These are phyloP conservation scores for Exophiala aquamarina DNA, from an alignment of 2,329 filamentous ascomycete genomes.

Conservation along the genomic window DNA sequence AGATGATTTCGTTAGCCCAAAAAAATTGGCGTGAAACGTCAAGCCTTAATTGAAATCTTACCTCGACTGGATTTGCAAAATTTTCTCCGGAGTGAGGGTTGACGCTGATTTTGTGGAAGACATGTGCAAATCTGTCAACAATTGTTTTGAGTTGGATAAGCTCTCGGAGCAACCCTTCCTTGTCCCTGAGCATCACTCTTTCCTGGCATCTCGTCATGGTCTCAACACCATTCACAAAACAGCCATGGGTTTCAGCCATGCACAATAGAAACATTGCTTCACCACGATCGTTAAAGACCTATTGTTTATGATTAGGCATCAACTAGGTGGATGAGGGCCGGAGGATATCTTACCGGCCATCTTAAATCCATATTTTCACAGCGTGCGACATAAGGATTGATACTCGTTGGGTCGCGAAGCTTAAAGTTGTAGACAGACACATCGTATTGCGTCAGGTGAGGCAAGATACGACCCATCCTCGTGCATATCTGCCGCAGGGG, in stretches of 20 bases:
- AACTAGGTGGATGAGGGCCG: neutral
- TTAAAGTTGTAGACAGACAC: conserved; percentile 21
- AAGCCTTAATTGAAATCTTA: neutral
- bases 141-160: conserved; percentile 16
- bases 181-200: conserved; percentile 15
- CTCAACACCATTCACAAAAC: conserved; percentile 16
- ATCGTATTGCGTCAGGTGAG: conserved; percentile 17
- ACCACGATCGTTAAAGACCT: conserved; percentile 18
- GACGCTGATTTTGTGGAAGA: conserved; percentile 19
- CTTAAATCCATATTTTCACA: conserved; percentile 20
- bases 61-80: conserved; percentile 19
- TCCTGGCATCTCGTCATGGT: conserved; percentile 18
- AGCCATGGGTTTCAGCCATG: conserved; percentile 20
- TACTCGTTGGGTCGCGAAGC: conserved; percentile 18
- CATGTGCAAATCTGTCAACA: conserved; percentile 17
- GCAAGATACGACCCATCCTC: conserved; percentile 14
- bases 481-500: conserved; percentile 17
- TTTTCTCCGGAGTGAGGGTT: conserved; percentile 19
- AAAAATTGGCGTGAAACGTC: neutral
- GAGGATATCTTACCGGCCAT: conserved; percentile 8
- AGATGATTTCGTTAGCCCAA: neutral
- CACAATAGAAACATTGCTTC: conserved; percentile 20
- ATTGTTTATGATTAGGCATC: neutral
- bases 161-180: conserved; percentile 17
- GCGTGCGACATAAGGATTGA: conserved; percentile 17